Evolutionary conservation across 164 flowering plant genomes (phyloP), one percentile per base, ranked within the genome.

Genomic region (Cinnamomum chago): DNA sequence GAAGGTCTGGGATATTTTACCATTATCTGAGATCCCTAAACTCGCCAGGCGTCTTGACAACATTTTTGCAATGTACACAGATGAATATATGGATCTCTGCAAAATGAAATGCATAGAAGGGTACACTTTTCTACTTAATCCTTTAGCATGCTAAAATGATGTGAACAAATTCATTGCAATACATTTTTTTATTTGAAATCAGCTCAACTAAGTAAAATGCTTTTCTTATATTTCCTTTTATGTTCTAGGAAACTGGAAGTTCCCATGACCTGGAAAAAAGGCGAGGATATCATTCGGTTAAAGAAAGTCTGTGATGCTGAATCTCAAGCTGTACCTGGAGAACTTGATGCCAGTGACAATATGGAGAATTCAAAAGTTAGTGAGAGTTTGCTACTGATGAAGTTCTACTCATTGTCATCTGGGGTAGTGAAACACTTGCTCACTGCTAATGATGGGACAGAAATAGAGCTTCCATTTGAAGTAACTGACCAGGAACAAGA

Each of bases 401-500:
- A 93, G 65, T 93, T 93, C 79, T 92, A 92, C 76, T 79, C 93
- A 10, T 78, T 93, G 51, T 90, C 95, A 40, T 76, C 86, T 27
- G 87, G 83, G 20, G 72, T 84, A 0, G 92, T 84, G 62, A 82
- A 72, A 33, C 92, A 90, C 75, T 75, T 93, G 79, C 90, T 90
- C 14, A 82, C 94, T 62, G 87, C 87, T 24, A 62, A 68, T 62
- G 90, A 85, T 58, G 90, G 88, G 47, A 80, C 71, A 77, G 92
- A 89, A 77, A 35, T 90, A 72, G 92, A 90, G 72, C 86, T 92
- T 11, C 98, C 97, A n/a, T 90, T 93, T 80, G 98, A 91, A 78
- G 89, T 90, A 27, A 90, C 90, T 2, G 88, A 90, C 72, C 81
- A 86, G 66, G 89, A 93, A 72, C 35, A 40, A 62, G 89, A 92